Evolutionary conservation across 2,329 filamentous ascomycete genomes (phyloP), one percentile per base, ranked within the genome.

Genomic region (Fusarium sp.): DNA sequence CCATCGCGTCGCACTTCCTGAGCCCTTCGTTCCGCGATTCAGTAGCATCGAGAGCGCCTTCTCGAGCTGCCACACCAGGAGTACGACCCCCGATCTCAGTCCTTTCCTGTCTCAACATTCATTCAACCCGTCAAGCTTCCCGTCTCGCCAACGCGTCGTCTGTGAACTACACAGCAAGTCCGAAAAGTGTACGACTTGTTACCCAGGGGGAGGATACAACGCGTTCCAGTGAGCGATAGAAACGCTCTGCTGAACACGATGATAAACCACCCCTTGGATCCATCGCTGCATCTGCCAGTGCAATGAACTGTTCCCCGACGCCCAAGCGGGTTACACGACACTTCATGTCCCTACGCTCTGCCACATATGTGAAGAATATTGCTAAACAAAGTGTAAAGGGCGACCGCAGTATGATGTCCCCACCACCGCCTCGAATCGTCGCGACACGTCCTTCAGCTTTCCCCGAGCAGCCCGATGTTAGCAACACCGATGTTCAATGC

Each of bases 11-110:
- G 4, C 84, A 88, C 18, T 98, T 95, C 78, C 85, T 98, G 58
- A 94, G 98, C 58, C 88, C 86, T 8, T 86, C 93, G 18, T 97
- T 92, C 76, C 86, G 88, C 53, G 94, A 97, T 62, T 79, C 81
- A 7, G 75, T 81, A 69, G 85, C 86, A 61, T 87, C 85, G 58
- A 88, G 87, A 28, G 83, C 86, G 58, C 85, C 84, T 65, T 92
- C 91, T 13, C 86, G 90, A 76, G 90, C 91, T 4, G 85, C 86
- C 56, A 93, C 91, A 14, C 91, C 91, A 31, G 87, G 92, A 86
- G 88, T 90, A 89, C 81, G 88, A 78, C 67, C 72, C 69, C 72
- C 58, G 46, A 54, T 72, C 79, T 66, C 82, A 81, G 79, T 56
- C 75, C 72, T 81, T 62, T 72, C 76, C n/a, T 69, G 56, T 71